Evolutionary conservation across 352 stramenopile genomes (phyloP).

Genomic region (Phytopythium boreale): DNA sequence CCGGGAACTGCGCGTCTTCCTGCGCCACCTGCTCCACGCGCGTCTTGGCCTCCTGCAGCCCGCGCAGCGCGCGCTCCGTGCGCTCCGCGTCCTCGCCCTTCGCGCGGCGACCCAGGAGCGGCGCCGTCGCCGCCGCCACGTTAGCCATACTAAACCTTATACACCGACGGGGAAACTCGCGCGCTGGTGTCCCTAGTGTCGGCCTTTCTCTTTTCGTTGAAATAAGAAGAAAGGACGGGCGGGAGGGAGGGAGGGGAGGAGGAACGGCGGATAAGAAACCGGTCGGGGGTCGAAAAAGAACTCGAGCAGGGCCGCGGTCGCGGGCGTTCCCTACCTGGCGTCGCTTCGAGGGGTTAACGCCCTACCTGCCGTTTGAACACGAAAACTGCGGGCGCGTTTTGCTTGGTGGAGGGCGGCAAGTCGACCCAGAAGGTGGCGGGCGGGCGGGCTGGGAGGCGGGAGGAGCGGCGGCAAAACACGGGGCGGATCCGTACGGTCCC

Average conservation of each 20-base stretch:
- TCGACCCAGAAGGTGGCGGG: neutral
- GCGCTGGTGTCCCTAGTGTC: too few relatives aligned
- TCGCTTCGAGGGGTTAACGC: neutral
- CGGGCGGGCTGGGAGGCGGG: neutral
- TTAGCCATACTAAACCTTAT: conserved; percentile 1
- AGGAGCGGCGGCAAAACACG: neutral
- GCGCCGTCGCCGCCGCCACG: neutral
- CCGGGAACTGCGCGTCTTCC: conserved; percentile 73
- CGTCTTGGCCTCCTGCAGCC: conserved; percentile 64
- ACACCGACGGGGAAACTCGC: too few relatives aligned
- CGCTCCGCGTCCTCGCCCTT: conserved; percentile 28
- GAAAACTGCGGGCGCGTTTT: neutral
- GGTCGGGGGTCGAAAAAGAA: too few relatives aligned
- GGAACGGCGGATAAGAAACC: neutral
- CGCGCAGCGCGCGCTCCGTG: conserved; percentile 52
- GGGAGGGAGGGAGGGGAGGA: neutral
- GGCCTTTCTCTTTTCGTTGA: neutral
- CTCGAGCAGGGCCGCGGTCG: too few relatives aligned
- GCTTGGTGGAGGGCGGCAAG: conserved; percentile 7
- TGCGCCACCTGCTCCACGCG: conserved; percentile 69
- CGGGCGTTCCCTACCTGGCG: neutral
- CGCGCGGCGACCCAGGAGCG: conserved; percentile 1
- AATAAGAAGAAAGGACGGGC: neutral
- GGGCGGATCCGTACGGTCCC: neutral
- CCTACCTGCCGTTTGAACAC: conserved; percentile 1